Evolutionary conservation across 805 yeast genomes (phyloP), one percentile per base, ranked within the genome.

Genomic region (Candida silvatica): DNA sequence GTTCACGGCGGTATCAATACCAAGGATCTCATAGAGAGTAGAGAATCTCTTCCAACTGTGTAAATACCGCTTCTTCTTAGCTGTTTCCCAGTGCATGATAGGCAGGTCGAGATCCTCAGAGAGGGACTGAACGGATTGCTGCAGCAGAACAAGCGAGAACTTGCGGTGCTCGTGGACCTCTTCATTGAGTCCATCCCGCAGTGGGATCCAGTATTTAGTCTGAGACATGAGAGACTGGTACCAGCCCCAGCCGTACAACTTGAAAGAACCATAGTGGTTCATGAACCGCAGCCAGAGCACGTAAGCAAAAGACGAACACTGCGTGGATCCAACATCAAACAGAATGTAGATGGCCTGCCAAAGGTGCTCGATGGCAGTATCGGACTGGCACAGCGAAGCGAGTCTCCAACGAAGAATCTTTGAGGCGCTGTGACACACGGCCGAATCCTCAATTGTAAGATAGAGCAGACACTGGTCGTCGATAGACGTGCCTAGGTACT

Each of bases 1-100:
- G 46, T 88, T 87, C 46, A 84, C 58, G 0, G 95, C 82, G 0
- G 95, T 76, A 52, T 87, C 96, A 27, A 87, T 68, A 1, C 86
- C 92, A 19, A 84, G 59, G 31, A 87, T 81, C 49, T 87, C 95
- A 47, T 74, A 80, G 11, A 87, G 57, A 0, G 95, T 83, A 19
- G 75, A 64, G 47, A 66, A 87, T 39, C 83, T 67, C 29, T 72
- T 66, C 96, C 96, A 87, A 17, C 75, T 69, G 5, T 57, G 60
- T 15, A 71, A 47, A 28, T 64, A 61, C 15, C 37, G 37, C 0
- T 53, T 57, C 2, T 36, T 40, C 7, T 52, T 40, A 1, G 46
- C 26, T 1, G 39, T 35, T n/a, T 62, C 56, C 79, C 80, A 79
- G 2, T 37, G 32, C 49, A 79, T 66, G 16, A 58, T 53, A 2